Base-by-base conservation (phyloP, 1,139 yeast species). In the Debaryomyces nepalensis region DNA sequence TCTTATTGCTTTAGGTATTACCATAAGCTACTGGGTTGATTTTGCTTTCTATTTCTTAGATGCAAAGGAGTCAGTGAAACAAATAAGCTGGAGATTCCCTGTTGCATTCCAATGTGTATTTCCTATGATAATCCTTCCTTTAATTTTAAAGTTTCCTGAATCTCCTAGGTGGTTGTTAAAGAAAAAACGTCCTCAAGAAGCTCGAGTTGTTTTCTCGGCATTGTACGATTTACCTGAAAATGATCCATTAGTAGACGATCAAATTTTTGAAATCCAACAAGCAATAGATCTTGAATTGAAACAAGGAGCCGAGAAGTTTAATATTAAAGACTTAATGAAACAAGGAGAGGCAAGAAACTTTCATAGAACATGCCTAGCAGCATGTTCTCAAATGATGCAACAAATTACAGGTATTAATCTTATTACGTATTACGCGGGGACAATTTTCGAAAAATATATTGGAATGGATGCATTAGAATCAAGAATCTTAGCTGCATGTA, bases 91-190 rank as follows among this genome's bases (percentile, higher is more conserved):
- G 75, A 65, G 80, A 52, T 72, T 74, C 43, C 81, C 81, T 4
- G 58, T 75, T 33, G 80, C 77, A 2, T 71, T 75, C 58, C 75
- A 70, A 50, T 57, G 65, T 43, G 43, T 68, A 26, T 70, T 70
- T 56, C 73, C 74, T 3, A 14, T 67, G 5, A 31, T 58, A 9
- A 57, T 63, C 35, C 46, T 68, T 10, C 56, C 59, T 19, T 54
- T 63, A 20, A 55, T 66, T 30, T 56, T 68, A 40, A 54, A 57
- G 43, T 60, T 73, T 22, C 82, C 82, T 3, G 81, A 77, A 59
- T 71, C 79, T 5, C 81, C 81, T 7, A 66, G 80, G 52, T 75
- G 78, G 77, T 60, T 75, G 40, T 55, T 74, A 23, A 61, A 65
- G 36, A 61, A 61, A 43, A 73, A 70, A 15, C 61, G 71, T 43